These are phyloP conservation scores for Ophiostoma pallidulum DNA, from an alignment of 2,329 filamentous ascomycete genomes.

Conservation along the genomic window DNA sequence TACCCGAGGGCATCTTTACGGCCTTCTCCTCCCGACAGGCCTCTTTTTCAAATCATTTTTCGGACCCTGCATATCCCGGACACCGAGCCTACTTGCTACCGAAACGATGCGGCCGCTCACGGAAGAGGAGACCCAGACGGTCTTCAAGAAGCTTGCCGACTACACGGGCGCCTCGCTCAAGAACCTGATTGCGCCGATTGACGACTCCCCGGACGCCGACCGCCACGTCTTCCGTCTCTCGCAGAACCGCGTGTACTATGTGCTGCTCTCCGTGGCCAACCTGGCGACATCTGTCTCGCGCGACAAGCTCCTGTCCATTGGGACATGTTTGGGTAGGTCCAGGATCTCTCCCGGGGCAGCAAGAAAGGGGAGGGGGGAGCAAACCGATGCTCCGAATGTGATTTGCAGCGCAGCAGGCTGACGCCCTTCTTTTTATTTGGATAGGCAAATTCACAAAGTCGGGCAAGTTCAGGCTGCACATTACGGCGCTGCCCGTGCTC, in stretches of 20 bases:
- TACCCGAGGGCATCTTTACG: not conserved
- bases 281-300: constrained; percentile 78
- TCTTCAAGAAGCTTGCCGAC: constrained; percentile 87
- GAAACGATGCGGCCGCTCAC: constrained; percentile 19
- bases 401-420: too few species aligned
- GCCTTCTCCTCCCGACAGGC: not conserved
- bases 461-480: constrained; percentile 88
- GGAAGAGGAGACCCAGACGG: constrained; percentile 36
- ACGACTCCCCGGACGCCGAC: constrained; percentile 58
- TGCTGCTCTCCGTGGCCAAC: constrained; percentile 81
- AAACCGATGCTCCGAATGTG: too few species aligned
- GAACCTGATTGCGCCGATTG: constrained; percentile 67
- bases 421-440: too few species aligned
- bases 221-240: constrained; percentile 81
- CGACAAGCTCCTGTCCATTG: constrained; percentile 75
- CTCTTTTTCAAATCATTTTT: too few species aligned
- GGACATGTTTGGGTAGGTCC: constrained; percentile 66
- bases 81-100: not conserved
- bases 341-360: too few species aligned
- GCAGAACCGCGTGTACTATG: constrained; percentile 74
- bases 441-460: constrained; percentile 94
- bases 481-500: constrained; percentile 78
- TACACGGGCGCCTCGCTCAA: constrained; percentile 85
- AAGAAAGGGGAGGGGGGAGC: too few species aligned
- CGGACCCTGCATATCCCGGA: not conserved